Base-by-base conservation (phyloP, 495 filamentous ascomycete species). In the Echria macrotheca region DNA sequence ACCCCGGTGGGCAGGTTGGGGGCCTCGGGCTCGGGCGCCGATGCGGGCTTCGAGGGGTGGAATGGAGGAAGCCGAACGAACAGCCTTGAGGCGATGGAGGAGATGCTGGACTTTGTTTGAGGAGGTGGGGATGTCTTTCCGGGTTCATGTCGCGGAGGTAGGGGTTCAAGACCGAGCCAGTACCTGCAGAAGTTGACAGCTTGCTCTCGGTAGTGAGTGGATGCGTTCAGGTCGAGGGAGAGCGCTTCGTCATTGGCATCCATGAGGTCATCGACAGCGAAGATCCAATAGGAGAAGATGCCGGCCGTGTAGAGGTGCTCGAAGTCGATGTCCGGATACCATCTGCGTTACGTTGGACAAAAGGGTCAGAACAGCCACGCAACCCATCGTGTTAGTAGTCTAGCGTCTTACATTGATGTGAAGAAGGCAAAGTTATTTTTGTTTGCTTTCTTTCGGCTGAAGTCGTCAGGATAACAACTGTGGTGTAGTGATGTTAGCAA, bases 201-300 rank as follows among this genome's bases (percentile, higher is more conserved):
- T 26, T 44, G 40, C 21, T 44, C 22, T 8, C 40, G 40, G 24
- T 44, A 44, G 22, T 24, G 40, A 17, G 40, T 28, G 22, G 40
- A 26, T 25, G 40, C 40, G 22, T 12, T n/a, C 5, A 44, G 2
- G 9, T 44, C 40, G 7, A 44, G 21, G 22, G 40, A 26, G 40
- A 44, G 40, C n/a, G 21, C 40, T 28, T 44, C 40, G 24, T 26
- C 40, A 24, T 44, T 44, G 22, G 40, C 40, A 19, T 44, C 40
- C 40, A 44, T 44, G 40, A 44, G 40, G 24, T 44, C 40, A n/a
- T 44, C 40, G 24, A 44, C 21, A 24, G 40, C 40, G 24, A 44
- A 44, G 40, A 44, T 44, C 40, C 40, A 44, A n/a, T 44, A 44
- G 4, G 40, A 44, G 40, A 44, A 44, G 40, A 44, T 44, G 40